Evolutionary conservation across 176 grass and related monocot species (phyloP).

Genomic region (Eleusine coracana): DNA sequence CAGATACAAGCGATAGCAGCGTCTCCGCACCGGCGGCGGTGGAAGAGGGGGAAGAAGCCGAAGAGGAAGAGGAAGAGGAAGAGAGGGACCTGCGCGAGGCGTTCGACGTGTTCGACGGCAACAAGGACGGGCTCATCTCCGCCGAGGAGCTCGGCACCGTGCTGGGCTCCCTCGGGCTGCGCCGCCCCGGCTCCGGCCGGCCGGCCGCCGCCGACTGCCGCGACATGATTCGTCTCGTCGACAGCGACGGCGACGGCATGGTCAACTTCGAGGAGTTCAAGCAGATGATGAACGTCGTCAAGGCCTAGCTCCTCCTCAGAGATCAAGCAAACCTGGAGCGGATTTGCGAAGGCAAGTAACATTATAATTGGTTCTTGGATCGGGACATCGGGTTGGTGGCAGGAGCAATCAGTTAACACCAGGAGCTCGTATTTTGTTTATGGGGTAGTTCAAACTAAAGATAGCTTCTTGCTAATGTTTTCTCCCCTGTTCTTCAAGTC

Average conservation of each 20-base stretch:
- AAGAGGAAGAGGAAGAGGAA: conserved; percentile 10
- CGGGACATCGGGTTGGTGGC: background rate
- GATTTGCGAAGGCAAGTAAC: conserved; percentile 40
- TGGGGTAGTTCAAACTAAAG: conserved; percentile 24
- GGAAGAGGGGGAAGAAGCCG: background rate
- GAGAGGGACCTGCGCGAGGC: conserved; percentile 85
- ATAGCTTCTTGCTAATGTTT: conserved; percentile 41
- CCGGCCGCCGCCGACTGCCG: conserved; percentile 67
- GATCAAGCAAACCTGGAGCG: conserved; percentile 7
- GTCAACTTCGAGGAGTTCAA: conserved; percentile 96
- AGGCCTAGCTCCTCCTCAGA: conserved; percentile 29
- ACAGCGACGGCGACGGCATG: conserved; percentile 88
- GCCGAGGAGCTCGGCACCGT: conserved; percentile 85
- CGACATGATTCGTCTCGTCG: conserved; percentile 88
- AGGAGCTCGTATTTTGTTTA: conserved; percentile 3
- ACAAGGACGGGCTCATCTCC: conserved; percentile 86
- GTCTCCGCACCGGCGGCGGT: background rate
- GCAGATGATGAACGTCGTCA: conserved; percentile 86
- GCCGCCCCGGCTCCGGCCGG: conserved; percentile 41
- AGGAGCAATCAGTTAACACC: conserved; percentile 43
- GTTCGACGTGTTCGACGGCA: conserved; percentile 90
- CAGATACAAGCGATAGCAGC: background rate
- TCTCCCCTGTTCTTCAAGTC: conserved; percentile 40
- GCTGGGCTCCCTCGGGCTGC: conserved; percentile 69
- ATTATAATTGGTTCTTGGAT: conserved; percentile 43